These are phyloP conservation scores for Yamadazyma nakazawae DNA, from an alignment of 805 yeast species.

Conservation along the genomic window DNA sequence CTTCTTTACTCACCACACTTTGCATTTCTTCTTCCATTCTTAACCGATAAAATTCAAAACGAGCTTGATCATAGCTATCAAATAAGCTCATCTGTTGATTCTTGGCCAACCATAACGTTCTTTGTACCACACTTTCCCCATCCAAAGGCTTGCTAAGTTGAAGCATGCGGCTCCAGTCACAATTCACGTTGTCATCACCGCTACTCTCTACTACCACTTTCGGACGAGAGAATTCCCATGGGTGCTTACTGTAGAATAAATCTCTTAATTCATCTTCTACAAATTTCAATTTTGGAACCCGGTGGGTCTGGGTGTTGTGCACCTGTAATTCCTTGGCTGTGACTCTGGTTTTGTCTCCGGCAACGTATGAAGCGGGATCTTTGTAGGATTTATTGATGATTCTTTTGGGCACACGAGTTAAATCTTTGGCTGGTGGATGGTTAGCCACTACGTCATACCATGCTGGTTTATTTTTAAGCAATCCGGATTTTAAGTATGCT, in stretches of 20 bases:
- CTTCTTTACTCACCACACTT: slow-evolving; percentile 71
- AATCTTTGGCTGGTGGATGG: slow-evolving; percentile 72
- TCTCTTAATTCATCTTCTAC: slow-evolving; percentile 80
- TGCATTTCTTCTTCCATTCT: slow-evolving; percentile 84
- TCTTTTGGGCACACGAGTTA: slow-evolving; percentile 44
- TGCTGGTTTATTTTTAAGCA: slow-evolving; percentile 70
- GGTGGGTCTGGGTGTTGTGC: slow-evolving; percentile 39
- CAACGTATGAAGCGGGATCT: slow-evolving; percentile 22
- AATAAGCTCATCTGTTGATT: slow-evolving; percentile 30
- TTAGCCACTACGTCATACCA: slow-evolving; percentile 87
- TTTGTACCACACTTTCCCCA: slow-evolving; percentile 65
- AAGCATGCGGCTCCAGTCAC: slow-evolving; percentile 77
- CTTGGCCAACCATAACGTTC: slow-evolving; percentile 39
- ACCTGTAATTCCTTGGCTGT: slow-evolving; percentile 33
- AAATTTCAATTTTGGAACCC: slow-evolving; percentile 53
- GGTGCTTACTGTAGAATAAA: slow-evolving; percentile 87
- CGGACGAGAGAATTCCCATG: slow-evolving; percentile 96
- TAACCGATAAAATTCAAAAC: slow-evolving; percentile 82
- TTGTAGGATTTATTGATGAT: slow-evolving; percentile 23
- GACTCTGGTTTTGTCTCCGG: slow-evolving; percentile 45
- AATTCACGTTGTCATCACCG: slow-evolving; percentile 51
- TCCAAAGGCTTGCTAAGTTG: slow-evolving; percentile 75
- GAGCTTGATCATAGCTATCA: slow-evolving; percentile 80
- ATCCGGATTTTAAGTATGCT: slow-evolving; percentile 65
- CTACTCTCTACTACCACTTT: slow-evolving; percentile 74